phyloP scores from a whole-genome alignment of 371 early-diverging fungal species.

The Syncephalastrum monosporum region DNA sequence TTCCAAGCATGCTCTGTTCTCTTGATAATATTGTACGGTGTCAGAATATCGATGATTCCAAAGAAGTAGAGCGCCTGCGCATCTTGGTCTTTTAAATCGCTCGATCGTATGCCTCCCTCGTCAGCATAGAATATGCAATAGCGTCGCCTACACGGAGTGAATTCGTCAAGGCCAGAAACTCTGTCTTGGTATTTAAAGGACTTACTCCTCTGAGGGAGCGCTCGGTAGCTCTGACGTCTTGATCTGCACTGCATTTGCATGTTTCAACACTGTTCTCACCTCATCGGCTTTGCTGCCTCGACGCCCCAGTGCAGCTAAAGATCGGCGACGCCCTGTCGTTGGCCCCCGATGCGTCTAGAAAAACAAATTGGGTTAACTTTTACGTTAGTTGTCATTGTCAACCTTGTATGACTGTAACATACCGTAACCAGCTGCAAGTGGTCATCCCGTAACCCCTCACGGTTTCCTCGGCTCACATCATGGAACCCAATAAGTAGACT shows the following conservation, averaged over 20 bases:
- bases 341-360: slow-evolving; percentile 23
- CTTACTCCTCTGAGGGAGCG: slow-evolving; percentile 47
- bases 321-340: slow-evolving; percentile 25
- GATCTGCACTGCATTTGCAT: slow-evolving; percentile 66
- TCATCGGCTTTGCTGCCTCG: slow-evolving; percentile 63
- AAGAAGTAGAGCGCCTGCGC: slow-evolving; percentile 82
- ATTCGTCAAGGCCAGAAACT: background rate
- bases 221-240: slow-evolving; percentile 52
- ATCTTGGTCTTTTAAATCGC: slow-evolving; percentile 65
- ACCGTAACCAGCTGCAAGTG: slow-evolving; percentile 80
- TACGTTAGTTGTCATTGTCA: slow-evolving; percentile 11
- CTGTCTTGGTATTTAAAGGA: background rate
- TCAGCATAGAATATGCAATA: slow-evolving; percentile 85
- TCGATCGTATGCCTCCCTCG: slow-evolving; percentile 85
- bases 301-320: slow-evolving; percentile 20
- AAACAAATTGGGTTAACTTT: too few species aligned
- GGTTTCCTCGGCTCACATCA: slow-evolving; percentile 80
- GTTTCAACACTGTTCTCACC: slow-evolving; percentile 65
- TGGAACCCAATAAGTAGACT: slow-evolving; percentile 92
- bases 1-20: slow-evolving; percentile 86
- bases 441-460: slow-evolving; percentile 82
- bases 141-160: slow-evolving; percentile 37
- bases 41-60: slow-evolving; percentile 96
- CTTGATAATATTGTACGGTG: slow-evolving; percentile 85
- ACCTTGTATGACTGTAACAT: slow-evolving; percentile 9